A percentile compares a stretch with the other conserved stretches of the same genome.
phyloP scores from a whole-genome alignment of 805 yeast genomes.

The Barnettozyma vustinii region DNA sequence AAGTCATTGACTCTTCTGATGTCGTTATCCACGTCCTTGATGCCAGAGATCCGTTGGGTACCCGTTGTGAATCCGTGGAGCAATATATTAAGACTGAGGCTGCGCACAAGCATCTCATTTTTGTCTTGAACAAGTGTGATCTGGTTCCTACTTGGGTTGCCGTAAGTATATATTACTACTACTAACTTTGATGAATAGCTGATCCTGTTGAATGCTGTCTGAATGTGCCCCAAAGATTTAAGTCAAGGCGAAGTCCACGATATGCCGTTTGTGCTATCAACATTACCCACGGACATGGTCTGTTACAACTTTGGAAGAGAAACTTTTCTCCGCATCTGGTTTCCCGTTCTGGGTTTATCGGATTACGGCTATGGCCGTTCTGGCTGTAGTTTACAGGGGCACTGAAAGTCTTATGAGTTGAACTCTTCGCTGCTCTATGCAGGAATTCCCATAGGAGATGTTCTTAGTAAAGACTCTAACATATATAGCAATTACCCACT shows the following conservation, averaged over 20 bases:
- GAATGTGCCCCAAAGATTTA: constrained; percentile 63
- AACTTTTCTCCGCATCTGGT: constrained; percentile 52
- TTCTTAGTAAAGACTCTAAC: constrained; percentile 93
- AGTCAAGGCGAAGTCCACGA: constrained; percentile 63
- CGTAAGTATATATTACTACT: constrained; percentile 61
- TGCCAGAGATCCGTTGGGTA: constrained; percentile 96
- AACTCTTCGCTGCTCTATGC: constrained; percentile 32
- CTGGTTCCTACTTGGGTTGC: constrained; percentile 99
- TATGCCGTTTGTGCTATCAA: constrained; percentile 14
- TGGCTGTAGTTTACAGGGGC: constrained; percentile 24
- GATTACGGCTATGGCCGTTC: constrained; percentile 27
- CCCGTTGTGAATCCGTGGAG: constrained; percentile 90
- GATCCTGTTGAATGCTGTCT: not conserved
- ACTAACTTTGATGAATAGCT: constrained; percentile 2
- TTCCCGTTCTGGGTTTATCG: constrained; percentile 44
- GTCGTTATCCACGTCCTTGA: constrained; percentile 42
- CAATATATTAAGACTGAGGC: constrained; percentile 90
- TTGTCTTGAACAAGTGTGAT: constrained; percentile 95
- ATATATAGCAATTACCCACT: constrained; percentile 26
- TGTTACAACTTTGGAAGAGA: constrained; percentile 98
- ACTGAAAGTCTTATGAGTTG: constrained; percentile 68
- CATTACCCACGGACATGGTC: constrained; percentile 54
- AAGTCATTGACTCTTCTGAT: constrained; percentile 96
- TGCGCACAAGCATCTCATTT: constrained; percentile 93
- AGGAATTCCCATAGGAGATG: constrained; percentile 29